Evolutionary conservation across 2,329 filamentous ascomycete genomes (phyloP).

Genomic region (Pseudogymnoascus sp.): DNA sequence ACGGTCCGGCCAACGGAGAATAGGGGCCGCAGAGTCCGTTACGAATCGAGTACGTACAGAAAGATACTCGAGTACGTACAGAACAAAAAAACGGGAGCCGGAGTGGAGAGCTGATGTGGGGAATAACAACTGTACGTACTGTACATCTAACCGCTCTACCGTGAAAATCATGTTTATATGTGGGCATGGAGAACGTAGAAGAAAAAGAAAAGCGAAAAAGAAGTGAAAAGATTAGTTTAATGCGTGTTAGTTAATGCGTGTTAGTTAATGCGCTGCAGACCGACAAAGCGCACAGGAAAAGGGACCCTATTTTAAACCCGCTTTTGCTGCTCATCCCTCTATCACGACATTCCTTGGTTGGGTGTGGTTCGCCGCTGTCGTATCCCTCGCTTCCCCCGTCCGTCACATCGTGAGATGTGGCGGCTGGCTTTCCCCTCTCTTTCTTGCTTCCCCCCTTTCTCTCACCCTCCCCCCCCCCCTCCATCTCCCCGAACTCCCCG

Average conservation of each 20-base stretch:
- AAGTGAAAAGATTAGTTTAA: constrained; percentile 6
- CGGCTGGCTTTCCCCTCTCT: neutral
- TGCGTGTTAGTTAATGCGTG: too few species aligned
- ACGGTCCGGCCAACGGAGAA: neutral
- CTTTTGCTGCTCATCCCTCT: constrained; percentile 27
- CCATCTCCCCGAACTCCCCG: neutral
- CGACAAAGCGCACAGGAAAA: too few species aligned
- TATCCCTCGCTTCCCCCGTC: neutral
- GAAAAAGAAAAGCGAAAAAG: constrained; percentile 13
- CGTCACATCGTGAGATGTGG: neutral
- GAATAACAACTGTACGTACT: neutral
- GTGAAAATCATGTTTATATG: constrained; percentile 2
- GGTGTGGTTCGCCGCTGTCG: constrained; percentile 38
- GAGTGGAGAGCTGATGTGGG: neutral
- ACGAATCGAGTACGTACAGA: neutral
- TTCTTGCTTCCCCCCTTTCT: neutral
- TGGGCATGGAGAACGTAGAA: neutral
- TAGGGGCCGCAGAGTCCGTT: neutral
- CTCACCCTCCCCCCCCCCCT: neutral
- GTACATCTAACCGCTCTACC: neutral
- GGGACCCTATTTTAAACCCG: neutral
- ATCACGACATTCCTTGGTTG: constrained; percentile 63
- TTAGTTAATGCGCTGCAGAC: neutral
- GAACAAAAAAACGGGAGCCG: neutral
- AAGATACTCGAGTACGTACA: neutral